These are phyloP conservation scores for Phytopythium delawarense DNA, from an alignment of 352 stramenopile species.

Conservation along the genomic window DNA sequence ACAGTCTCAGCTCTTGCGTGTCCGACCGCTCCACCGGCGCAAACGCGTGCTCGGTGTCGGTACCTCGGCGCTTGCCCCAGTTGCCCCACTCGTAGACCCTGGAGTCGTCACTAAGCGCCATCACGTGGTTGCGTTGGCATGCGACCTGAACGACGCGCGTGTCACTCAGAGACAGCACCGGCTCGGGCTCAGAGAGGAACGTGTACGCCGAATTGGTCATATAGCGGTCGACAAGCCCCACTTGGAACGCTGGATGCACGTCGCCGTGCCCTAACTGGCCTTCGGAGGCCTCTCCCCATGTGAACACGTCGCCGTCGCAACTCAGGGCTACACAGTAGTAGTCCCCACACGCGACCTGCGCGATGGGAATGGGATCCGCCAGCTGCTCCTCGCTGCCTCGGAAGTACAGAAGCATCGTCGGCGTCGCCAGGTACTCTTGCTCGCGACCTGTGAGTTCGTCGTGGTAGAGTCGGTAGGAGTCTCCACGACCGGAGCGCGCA, in stretches of 20 bases:
- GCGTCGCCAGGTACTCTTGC: conserved; percentile 36
- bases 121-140: conserved; percentile 56
- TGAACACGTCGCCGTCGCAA: conserved; percentile 61
- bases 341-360: conserved; percentile 55
- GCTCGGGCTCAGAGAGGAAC: conserved; percentile 55
- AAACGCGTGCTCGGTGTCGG: conserved; percentile 59
- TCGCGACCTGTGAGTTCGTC: conserved; percentile 41
- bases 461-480: conserved; percentile 40
- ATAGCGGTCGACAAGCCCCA: conserved; percentile 55
- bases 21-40: conserved; percentile 32
- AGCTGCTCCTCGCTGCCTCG: conserved; percentile 43
- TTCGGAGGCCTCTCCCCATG: conserved; percentile 72
- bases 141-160: conserved; percentile 37
- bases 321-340: conserved; percentile 68
- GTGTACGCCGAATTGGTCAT: conserved; percentile 72
- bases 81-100: conserved; percentile 68
- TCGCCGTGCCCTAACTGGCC: conserved; percentile 67
- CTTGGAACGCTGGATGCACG: conserved; percentile 43
- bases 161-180: conserved; percentile 47
- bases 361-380: conserved; percentile 57
- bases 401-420: conserved; percentile 63
- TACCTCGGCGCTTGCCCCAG: conserved; percentile 49
- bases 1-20: conserved; percentile 22
- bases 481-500: conserved; percentile 30
- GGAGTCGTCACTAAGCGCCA: conserved; percentile 35